These are phyloP conservation scores for Annona cherimola DNA, from an alignment of 164 flowering plant genomes.

Conservation along the genomic window DNA sequence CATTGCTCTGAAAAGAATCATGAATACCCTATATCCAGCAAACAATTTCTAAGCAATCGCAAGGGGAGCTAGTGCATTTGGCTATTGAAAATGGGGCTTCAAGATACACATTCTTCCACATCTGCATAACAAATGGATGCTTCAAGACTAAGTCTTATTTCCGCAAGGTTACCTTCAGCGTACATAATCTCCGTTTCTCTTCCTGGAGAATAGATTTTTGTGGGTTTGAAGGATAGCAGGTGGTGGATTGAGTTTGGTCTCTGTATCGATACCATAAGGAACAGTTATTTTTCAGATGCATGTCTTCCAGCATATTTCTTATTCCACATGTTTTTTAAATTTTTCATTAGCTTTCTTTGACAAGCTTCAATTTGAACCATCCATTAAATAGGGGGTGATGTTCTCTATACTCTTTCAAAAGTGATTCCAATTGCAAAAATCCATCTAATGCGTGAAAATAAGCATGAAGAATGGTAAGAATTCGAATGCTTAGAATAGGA, in stretches of 20 bases:
- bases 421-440: no score
- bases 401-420: no score
- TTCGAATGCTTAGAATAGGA: no score
- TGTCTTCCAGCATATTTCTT: neutral
- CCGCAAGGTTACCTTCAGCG: neutral
- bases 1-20: neutral
- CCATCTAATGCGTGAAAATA: no score
- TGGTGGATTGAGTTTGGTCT: neutral
- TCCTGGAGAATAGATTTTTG: neutral
- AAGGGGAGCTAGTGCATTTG: neutral
- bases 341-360: neutral
- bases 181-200: neutral
- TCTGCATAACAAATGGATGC: neutral
- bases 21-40: neutral
- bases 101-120: neutral
- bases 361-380: neutral
- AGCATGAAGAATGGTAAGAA: no score
- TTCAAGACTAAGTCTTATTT: neutral
- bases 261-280: neutral
- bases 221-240: neutral
- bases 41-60: neutral
- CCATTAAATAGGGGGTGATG: no score
- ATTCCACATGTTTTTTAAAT: neutral
- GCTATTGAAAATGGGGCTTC: neutral
- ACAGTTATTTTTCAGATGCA: neutral